Conservation (phyloP, 1,284 basidiomycete genomes). For the Takashimella tepidaria region DNA sequence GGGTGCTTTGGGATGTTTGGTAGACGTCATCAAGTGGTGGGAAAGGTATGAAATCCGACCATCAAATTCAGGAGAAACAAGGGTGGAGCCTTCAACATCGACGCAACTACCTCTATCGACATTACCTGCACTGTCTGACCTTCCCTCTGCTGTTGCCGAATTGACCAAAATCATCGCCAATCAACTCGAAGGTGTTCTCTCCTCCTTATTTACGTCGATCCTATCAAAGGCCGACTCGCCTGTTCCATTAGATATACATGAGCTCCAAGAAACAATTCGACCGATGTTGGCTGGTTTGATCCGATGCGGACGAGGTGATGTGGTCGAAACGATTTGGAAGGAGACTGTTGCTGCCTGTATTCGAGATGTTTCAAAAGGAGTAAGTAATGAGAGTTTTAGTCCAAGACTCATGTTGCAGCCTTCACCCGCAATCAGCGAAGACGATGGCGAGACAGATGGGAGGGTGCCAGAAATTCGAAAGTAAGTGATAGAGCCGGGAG, state of each 20-base stretch:
- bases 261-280: slow-evolving; percentile 41
- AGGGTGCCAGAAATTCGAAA: slow-evolving; percentile 40
- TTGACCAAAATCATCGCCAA: slow-evolving; percentile 67
- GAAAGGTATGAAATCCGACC: slow-evolving; percentile 29
- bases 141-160: slow-evolving; percentile 62
- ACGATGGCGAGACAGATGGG: slow-evolving; percentile 52
- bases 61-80: not conserved
- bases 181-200: slow-evolving; percentile 72
- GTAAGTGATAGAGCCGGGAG: no score
- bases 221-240: slow-evolving; percentile 50
- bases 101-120: slow-evolving; percentile 47
- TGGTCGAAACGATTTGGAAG: slow-evolving; percentile 68
- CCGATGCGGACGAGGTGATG: slow-evolving; percentile 67
- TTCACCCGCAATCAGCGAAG: slow-evolving; percentile 36
- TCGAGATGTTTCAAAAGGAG: slow-evolving; percentile 53
- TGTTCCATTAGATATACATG: slow-evolving; percentile 21
- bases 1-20: slow-evolving; percentile 70
- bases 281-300: slow-evolving; percentile 71
- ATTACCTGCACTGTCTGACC: slow-evolving; percentile 61
- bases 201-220: slow-evolving; percentile 64
- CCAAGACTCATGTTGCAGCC: not conserved
- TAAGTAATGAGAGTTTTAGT: not conserved
- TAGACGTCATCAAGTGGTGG: slow-evolving; percentile 68
- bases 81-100: not conserved
- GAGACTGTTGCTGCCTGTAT: slow-evolving; percentile 67